Percentiles rank a stretch among this genome's conserved stretches.
Conservation (phyloP, 2,329 filamentous ascomycete species). For the Zopfia rhizophila region DNA sequence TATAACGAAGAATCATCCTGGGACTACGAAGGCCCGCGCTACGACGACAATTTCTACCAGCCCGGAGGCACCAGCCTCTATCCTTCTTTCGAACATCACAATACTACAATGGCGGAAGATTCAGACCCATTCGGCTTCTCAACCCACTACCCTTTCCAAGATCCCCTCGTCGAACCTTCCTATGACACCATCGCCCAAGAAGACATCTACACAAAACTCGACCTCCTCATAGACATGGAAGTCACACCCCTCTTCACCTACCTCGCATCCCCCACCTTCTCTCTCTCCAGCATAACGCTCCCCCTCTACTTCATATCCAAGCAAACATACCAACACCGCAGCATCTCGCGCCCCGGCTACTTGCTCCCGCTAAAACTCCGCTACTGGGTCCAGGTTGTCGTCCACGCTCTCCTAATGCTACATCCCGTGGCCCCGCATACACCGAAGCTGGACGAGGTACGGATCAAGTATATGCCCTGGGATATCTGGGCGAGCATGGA, state of each 20-base stretch:
- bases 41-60: constrained; percentile 49
- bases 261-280: constrained; percentile 31
- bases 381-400: constrained; percentile 45
- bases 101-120: constrained; percentile 5
- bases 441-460: constrained; percentile 30
- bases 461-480: constrained; percentile 43
- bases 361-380: constrained; percentile 42
- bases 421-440: neutral
- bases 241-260: constrained; percentile 47
- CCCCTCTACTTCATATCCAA: constrained; percentile 47
- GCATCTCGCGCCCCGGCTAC: constrained; percentile 31
- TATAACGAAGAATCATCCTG: constrained; percentile 38
- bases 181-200: constrained; percentile 21
- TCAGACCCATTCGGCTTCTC: constrained; percentile 42
- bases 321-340: constrained; percentile 33
- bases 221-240: constrained; percentile 44
- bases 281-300: constrained; percentile 40
- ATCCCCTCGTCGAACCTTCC: constrained; percentile 26
- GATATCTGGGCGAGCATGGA: constrained; percentile 50
- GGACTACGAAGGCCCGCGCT: constrained; percentile 45
- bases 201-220: constrained; percentile 40
- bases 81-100: constrained; percentile 32
- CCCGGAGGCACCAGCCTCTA: constrained; percentile 38
- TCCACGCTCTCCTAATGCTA: constrained; percentile 43
- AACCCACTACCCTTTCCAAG: constrained; percentile 43